Evolutionary conservation across 768 basidiomycete species (phyloP).

Genomic region (Trametes meyenii): DNA sequence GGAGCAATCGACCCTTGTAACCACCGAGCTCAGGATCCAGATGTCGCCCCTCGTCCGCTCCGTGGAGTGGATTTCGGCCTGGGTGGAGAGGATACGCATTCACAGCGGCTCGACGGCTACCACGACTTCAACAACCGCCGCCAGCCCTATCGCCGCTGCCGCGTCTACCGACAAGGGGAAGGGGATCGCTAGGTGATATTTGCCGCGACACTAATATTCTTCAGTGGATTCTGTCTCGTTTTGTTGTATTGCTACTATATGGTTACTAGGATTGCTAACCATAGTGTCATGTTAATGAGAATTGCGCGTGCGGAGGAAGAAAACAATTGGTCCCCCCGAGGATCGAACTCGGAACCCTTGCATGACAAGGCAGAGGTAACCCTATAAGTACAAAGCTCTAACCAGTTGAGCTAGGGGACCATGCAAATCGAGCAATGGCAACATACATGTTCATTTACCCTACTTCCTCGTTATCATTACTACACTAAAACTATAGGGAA

Average conservation of each 20-base stretch:
- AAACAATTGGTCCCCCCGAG: conserved; percentile 54
- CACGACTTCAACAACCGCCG: background rate
- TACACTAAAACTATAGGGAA: no score
- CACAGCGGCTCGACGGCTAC: background rate
- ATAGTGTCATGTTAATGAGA: background rate
- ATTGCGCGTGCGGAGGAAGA: background rate
- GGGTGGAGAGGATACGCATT: conserved; percentile 21
- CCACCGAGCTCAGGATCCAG: conserved; percentile 21
- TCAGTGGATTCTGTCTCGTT: background rate
- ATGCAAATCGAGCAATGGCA: conserved; percentile 6
- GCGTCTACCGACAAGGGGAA: conserved; percentile 6
- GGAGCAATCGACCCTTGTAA: conserved; percentile 24
- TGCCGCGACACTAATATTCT: background rate
- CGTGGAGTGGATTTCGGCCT: conserved; percentile 25
- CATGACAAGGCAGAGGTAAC: conserved; percentile 46
- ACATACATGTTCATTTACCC: background rate
- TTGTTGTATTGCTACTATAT: background rate
- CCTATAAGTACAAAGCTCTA: conserved; percentile 67
- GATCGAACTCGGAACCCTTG: conserved; percentile 68
- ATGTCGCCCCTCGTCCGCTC: conserved; percentile 21
- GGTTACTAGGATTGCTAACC: background rate
- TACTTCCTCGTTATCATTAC: background rate
- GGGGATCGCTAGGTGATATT: background rate
- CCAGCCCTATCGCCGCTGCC: background rate
- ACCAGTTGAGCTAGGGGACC: conserved; percentile 62